phyloP scores from a whole-genome alignment of 2,329 filamentous ascomycete species.

The Plectosphaerella plurivora region DNA sequence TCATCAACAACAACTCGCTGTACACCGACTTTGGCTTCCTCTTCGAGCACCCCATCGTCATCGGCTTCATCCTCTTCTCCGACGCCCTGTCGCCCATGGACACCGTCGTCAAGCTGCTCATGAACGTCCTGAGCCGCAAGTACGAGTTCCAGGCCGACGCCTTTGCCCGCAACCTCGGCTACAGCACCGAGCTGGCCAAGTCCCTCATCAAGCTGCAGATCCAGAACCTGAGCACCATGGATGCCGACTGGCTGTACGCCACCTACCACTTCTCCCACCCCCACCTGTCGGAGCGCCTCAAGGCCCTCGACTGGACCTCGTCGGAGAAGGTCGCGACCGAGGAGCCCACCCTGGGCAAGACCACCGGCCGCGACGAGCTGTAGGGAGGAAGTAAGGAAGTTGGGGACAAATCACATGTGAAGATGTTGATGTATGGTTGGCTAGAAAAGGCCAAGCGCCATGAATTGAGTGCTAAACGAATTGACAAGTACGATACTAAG shows the following conservation, averaged over 20 bases:
- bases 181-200: slow-evolving; percentile 73
- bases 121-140: slow-evolving; percentile 91
- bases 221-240: slow-evolving; percentile 97
- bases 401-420: background rate
- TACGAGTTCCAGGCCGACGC: slow-evolving; percentile 96
- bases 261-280: slow-evolving; percentile 99
- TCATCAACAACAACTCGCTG: slow-evolving; percentile 90
- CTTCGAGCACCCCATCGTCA: slow-evolving; percentile 81
- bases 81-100: slow-evolving; percentile 95
- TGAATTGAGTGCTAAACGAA: background rate
- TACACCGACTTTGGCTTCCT: slow-evolving; percentile 90
- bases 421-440: background rate
- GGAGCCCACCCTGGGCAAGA: slow-evolving; percentile 54
- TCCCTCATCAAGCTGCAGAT: slow-evolving; percentile 97
- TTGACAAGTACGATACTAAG: background rate
- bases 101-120: slow-evolving; percentile 85
- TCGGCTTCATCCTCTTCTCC: slow-evolving; percentile 96
- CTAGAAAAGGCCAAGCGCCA: background rate
- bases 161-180: slow-evolving; percentile 83
- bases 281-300: slow-evolving; percentile 87
- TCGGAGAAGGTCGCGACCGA: slow-evolving; percentile 37
- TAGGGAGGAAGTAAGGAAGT: slow-evolving; percentile 28
- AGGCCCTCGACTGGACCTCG: slow-evolving; percentile 83
- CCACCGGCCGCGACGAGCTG: slow-evolving; percentile 70
- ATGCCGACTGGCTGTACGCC: slow-evolving; percentile 97